Conservation (phyloP, 495 filamentous ascomycete genomes). For the Cryomyces minteri region DNA sequence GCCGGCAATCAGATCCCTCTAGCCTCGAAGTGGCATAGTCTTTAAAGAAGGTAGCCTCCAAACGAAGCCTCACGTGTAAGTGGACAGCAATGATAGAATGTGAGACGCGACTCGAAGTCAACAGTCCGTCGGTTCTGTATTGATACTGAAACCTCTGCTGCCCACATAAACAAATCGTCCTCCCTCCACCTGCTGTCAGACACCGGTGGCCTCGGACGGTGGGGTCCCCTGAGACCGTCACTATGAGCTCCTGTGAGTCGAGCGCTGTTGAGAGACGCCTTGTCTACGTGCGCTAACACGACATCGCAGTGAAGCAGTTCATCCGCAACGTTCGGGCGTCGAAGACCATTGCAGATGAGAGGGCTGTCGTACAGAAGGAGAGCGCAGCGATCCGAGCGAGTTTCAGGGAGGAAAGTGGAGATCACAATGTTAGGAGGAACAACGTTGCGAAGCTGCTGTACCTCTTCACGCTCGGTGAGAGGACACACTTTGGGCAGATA, state of each 20-base stretch:
- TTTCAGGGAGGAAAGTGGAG: constrained; percentile 88
- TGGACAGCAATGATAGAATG: too few relatives aligned
- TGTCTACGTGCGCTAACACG: constrained; percentile 9
- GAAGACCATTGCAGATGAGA: constrained; percentile 97
- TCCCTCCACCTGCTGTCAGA: too few relatives aligned
- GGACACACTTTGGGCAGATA: constrained; percentile 98
- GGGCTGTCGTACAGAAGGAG: constrained; percentile 95
- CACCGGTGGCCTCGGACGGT: neutral
- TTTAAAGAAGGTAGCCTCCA: too few relatives aligned
- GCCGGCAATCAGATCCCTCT: too few relatives aligned
- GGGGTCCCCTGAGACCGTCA: constrained; percentile 11
- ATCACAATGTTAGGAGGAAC: constrained; percentile 80
- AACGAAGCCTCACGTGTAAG: too few relatives aligned
- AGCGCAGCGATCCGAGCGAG: constrained; percentile 93
- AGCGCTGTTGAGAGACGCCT: too few relatives aligned
- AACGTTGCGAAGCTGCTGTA: constrained; percentile 98
- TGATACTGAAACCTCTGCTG: too few relatives aligned
- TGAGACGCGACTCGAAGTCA: too few relatives aligned
- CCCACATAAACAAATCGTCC: too few relatives aligned
- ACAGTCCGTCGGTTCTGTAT: too few relatives aligned
- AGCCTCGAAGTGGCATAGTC: too few relatives aligned
- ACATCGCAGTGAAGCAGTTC: constrained; percentile 81
- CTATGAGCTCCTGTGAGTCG: constrained; percentile 50
- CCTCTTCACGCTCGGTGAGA: constrained; percentile 94
- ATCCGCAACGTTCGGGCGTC: constrained; percentile 96